A percentile compares a stretch with the other conserved stretches of the same genome.
These are phyloP conservation scores for Fraxinus latifolia DNA, from an alignment of 305 asterid genomes.

Conservation along the genomic window DNA sequence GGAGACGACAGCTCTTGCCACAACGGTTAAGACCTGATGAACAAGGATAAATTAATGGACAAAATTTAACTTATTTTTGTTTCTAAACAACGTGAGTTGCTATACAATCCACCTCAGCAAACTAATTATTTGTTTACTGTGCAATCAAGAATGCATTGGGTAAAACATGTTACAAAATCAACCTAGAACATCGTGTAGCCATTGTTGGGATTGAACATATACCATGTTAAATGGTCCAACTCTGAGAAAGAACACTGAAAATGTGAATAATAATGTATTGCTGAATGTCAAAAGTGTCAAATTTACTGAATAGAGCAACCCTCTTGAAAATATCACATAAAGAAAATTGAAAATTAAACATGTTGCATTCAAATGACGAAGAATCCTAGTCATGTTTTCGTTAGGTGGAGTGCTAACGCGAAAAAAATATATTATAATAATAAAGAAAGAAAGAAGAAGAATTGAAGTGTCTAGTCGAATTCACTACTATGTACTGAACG, in stretches of 20 bases:
- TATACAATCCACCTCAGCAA: neutral
- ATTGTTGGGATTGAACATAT: neutral
- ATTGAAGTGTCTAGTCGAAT: no score
- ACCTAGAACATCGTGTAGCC: neutral
- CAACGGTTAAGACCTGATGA: conserved; percentile 25
- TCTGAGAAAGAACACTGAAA: neutral
- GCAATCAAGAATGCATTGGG: neutral
- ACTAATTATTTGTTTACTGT: no score
- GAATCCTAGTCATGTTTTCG: neutral
- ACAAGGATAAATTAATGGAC: neutral
- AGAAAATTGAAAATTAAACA: neutral
- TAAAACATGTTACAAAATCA: neutral
- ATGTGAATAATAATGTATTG: neutral
- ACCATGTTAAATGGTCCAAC: neutral
- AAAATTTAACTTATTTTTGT: neutral
- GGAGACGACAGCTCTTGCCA: conserved; percentile 27
- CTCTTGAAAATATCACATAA: neutral
- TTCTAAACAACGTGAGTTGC: no score
- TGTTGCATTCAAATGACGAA: neutral
- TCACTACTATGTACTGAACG: no score
- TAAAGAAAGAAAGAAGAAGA: no score
- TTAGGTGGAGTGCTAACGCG: neutral
- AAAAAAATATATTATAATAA: no score
- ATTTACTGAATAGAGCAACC: neutral
- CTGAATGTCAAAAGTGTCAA: neutral